Evolutionary conservation across 805 yeast species (phyloP).

Genomic region (Candida golubevii): DNA sequence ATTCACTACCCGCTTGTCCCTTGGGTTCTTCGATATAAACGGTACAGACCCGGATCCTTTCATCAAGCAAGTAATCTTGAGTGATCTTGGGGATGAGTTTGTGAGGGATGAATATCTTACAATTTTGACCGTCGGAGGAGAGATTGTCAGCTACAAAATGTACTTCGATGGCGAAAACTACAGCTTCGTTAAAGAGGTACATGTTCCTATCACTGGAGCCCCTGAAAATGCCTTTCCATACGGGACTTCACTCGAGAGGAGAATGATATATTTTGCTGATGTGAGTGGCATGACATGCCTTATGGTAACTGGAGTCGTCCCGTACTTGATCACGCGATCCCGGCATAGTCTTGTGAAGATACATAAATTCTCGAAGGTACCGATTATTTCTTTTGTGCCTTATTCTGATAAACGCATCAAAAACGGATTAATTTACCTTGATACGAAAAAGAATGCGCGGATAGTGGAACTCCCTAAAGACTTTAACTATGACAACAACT

Average conservation of each 20-base stretch:
- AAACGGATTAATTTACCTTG: constrained; percentile 66
- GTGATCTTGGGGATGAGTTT: constrained; percentile 57
- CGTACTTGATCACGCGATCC: constrained; percentile 65
- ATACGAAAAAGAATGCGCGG: constrained; percentile 64
- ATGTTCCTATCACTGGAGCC: constrained; percentile 61
- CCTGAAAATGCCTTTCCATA: constrained; percentile 72
- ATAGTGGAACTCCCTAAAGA: constrained; percentile 45
- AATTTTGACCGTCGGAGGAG: constrained; percentile 77
- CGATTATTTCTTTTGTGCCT: constrained; percentile 63
- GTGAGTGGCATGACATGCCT: constrained; percentile 57
- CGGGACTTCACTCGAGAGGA: constrained; percentile 67
- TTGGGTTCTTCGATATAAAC: constrained; percentile 47
- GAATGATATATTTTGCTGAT: constrained; percentile 54
- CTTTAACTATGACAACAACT: constrained; percentile 53
- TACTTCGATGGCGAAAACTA: constrained; percentile 44
- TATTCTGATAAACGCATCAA: constrained; percentile 38
- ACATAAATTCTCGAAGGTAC: constrained; percentile 60
- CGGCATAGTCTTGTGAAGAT: constrained; percentile 60
- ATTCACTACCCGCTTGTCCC: constrained; percentile 39
- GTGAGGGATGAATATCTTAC: constrained; percentile 60
- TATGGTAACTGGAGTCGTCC: constrained; percentile 69
- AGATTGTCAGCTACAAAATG: constrained; percentile 61
- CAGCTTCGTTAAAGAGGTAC: constrained; percentile 41
- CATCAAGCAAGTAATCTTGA: constrained; percentile 61
- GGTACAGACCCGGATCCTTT: constrained; percentile 66